Base-by-base conservation (phyloP, 768 basidiomycete species). In the Brasilioporus rufonigricans region DNA sequence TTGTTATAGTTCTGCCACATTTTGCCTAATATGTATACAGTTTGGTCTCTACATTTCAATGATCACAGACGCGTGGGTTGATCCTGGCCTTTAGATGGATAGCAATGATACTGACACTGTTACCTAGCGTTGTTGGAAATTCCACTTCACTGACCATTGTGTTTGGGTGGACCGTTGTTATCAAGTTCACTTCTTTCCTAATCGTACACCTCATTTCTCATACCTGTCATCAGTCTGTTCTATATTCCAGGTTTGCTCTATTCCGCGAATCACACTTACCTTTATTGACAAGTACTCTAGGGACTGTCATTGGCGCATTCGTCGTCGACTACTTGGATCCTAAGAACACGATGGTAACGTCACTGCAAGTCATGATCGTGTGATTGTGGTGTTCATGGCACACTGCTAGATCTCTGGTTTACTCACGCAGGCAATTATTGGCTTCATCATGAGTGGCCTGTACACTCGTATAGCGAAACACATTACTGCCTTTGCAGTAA, bases 381-480 rank as follows among this genome's bases (percentile, higher is more conserved):
- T 14, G 31, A 24, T 23, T 11, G 21, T 53, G 24, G 49, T 48
- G 26, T 39, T 53, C 47, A 36, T 36, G 35, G 18, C 16, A 33
- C 38, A 8, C 61, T 33, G 11, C 19, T 43, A 88, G 87, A 90
- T 91, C 59, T 61, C 65, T 26, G 89, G 90, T 43, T 77, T 91
- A 11, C 38, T 90, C 24, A 61, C 71, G 24, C 90, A 92, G 68
- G 85, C 87, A 2, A 47, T 89, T 58, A 74, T 90, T 45, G 91
- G 95, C 7, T 97, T 97, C 73, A 82, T 92, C 69, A 91, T 98
- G 87, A 89, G 89, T 57, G 95, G 91, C 2, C 73, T 84, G 19
- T 97, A 95, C 72, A 63, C 57, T 24, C 73, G 76, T 71, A 75
- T 93, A 50, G 79, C 80, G 13, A 63, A 74, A 4, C 77, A 90